phyloP scores from a whole-genome alignment of 1,284 basidiomycete species.

The Inonotus obliquus region DNA sequence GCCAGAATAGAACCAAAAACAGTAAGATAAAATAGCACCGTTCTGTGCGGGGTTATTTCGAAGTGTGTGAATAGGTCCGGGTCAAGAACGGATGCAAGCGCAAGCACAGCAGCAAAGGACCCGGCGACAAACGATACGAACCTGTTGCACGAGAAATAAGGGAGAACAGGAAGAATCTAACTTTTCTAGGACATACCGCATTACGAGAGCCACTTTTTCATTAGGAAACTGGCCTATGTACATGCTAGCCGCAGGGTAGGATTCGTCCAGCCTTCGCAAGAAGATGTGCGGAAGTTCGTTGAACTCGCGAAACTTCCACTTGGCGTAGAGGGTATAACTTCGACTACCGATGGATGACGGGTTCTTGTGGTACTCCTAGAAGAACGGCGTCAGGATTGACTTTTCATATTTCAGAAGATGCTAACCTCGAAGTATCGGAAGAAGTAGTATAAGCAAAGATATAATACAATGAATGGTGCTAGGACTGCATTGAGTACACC shows the following conservation, averaged over 20 bases:
- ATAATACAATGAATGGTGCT: conserved; percentile 96
- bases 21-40: conserved; percentile 89
- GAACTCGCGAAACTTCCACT: conserved; percentile 99
- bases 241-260: conserved; percentile 86
- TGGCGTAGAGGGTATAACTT: conserved; percentile 90
- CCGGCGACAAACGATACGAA: conserved; percentile 96
- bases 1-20: conserved; percentile 88
- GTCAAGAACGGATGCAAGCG: conserved; percentile 87
- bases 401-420: conserved; percentile 2
- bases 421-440: conserved; percentile 97
- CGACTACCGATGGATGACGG: conserved; percentile 91
- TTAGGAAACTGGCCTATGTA: conserved; percentile 99
- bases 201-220: conserved; percentile 83
- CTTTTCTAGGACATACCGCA: conserved; percentile 59
- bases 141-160: conserved; percentile 34
- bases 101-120: conserved; percentile 91
- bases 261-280: conserved; percentile 78
- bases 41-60: conserved; percentile 90
- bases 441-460: conserved; percentile 96
- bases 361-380: conserved; percentile 95
- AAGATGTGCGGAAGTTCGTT: conserved; percentile 97
- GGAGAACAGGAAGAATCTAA: conserved; percentile 3
- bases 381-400: neutral
- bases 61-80: conserved; percentile 91
- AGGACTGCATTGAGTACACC: conserved; percentile 92